Evolutionary conservation across 179 eudicot genomes (phyloP), one percentile per base, ranked within the genome.

Genomic region (Actinidia polygama): DNA sequence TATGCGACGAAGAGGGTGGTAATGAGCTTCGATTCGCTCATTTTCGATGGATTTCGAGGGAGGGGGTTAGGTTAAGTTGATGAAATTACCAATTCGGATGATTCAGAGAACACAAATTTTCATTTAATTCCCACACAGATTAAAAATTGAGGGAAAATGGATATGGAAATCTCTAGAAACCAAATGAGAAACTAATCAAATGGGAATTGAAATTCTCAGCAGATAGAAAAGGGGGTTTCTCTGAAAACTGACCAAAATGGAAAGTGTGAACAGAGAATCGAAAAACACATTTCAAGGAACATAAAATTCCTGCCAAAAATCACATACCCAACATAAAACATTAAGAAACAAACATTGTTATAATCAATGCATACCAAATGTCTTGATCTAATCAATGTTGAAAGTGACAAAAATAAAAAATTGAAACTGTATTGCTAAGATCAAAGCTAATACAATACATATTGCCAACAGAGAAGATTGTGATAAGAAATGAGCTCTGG

Each of bases 21-120:
- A 77, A 59, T 75, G 83, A 88, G 63, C 15, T 83, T 82, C 23
- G 83, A 21, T 47, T 85, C 85, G 36, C 84, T 88, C 90, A 88
- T 88, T 69, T 79, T 83, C 23, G 40, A 51, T 12, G 18, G 73
- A 64, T 9, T 66, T 64, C 15, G 2, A 66, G 15, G 61, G 47
- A 47, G 19, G 26, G 72, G 51, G 12, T 63, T 8, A 51, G n/a
- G n/a, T 24, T 73, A 19, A 21, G 10, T 46, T 0, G 55, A 47
- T 71, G 30, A 54, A 54, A n/a, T n/a, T 19, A 71, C 10, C 7
- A 3, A 10, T 47, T 12, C 11, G 1, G 24, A 16, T n/a, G n/a
- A n/a, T n/a, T 50, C 10, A 73, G 50, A 73, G 12, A 49, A 1
- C 77, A 8, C 63, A 24, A 19, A 75, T 53, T 75, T 75, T 26